These are phyloP conservation scores for Phyllosticta capitalensis DNA, from an alignment of 2,329 filamentous ascomycete species.

Conservation along the genomic window DNA sequence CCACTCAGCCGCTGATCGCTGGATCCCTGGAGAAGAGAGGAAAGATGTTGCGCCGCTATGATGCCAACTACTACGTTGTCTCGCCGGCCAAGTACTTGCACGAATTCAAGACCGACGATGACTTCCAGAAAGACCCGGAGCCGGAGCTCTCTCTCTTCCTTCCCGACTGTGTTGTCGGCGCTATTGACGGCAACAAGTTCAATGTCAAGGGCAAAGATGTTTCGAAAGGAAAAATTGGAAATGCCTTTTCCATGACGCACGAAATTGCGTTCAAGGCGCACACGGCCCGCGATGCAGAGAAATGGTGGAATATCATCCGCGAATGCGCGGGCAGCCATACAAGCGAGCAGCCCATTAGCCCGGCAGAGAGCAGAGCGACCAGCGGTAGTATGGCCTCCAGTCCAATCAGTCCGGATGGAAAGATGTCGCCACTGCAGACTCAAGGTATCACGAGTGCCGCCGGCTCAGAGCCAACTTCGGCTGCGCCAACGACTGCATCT, in stretches of 20 bases:
- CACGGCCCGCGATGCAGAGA: slow-evolving; percentile 66
- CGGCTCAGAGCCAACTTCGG: slow-evolving; percentile 11
- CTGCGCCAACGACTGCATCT: neutral
- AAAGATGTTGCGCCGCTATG: slow-evolving; percentile 74
- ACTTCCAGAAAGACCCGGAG: slow-evolving; percentile 59
- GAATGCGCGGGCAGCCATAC: slow-evolving; percentile 45
- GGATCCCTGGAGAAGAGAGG: slow-evolving; percentile 86
- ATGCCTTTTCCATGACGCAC: slow-evolving; percentile 68
- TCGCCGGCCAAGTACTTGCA: slow-evolving; percentile 83
- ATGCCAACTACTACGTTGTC: slow-evolving; percentile 78
- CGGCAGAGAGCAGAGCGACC: slow-evolving; percentile 27
- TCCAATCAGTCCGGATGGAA: slow-evolving; percentile 11
- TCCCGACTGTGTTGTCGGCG: slow-evolving; percentile 75
- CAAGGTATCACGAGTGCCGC: slow-evolving; percentile 20
- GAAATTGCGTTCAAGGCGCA: slow-evolving; percentile 86
- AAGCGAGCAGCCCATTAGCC: slow-evolving; percentile 28
- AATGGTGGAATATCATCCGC: slow-evolving; percentile 72
- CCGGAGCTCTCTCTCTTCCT: slow-evolving; percentile 88
- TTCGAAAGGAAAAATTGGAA: slow-evolving; percentile 64
- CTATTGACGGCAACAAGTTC: slow-evolving; percentile 70
- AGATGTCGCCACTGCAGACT: slow-evolving; percentile 23
- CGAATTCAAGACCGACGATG: slow-evolving; percentile 91
- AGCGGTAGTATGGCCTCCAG: slow-evolving; percentile 15
- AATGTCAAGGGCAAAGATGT: slow-evolving; percentile 91
- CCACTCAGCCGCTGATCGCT: slow-evolving; percentile 76